phyloP scores from a whole-genome alignment of 495 filamentous ascomycete genomes.

The Trichocladium antarcticum region DNA sequence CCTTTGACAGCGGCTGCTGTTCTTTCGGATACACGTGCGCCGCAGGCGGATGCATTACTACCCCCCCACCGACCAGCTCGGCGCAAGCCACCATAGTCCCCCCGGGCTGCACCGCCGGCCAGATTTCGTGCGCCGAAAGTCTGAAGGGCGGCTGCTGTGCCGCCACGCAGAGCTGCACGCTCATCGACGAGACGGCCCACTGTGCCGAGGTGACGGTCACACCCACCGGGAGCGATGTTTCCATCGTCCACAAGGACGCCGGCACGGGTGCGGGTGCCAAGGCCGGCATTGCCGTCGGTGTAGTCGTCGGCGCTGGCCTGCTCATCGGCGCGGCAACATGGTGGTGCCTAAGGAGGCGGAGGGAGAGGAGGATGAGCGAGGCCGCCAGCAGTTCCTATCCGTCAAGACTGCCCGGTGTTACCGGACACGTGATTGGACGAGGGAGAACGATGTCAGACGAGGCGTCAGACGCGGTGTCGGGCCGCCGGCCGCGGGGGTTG shows the following conservation, averaged over 20 bases:
- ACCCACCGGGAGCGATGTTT: constrained; percentile 21
- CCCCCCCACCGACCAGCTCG: constrained; percentile 15
- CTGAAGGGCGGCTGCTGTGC: constrained; percentile 67
- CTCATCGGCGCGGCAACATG: constrained; percentile 29
- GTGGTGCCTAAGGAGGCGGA: constrained; percentile 28
- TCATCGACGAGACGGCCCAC: constrained; percentile 42
- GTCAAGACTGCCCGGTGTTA: not conserved
- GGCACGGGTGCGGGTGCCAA: constrained; percentile 30
- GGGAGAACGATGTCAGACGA: constrained; percentile 22
- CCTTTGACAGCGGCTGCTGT: constrained; percentile 38
- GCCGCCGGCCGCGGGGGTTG: constrained; percentile 16
- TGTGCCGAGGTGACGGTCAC: constrained; percentile 40
- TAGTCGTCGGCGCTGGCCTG: constrained; percentile 27
- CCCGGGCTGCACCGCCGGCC: constrained; percentile 55
- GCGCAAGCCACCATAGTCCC: constrained; percentile 18
- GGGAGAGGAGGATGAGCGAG: constrained; percentile 6
- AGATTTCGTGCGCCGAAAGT: constrained; percentile 55
- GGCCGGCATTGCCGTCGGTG: constrained; percentile 38
- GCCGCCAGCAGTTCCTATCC: not conserved
- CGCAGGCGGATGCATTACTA: constrained; percentile 19
- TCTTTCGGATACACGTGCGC: constrained; percentile 28
- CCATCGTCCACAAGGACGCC: constrained; percentile 9
- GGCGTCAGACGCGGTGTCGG: constrained; percentile 18
- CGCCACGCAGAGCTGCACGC: constrained; percentile 55
- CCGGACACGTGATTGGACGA: not conserved